Evolutionary conservation across 176 grass and related monocot genomes (phyloP), one percentile per base, ranked within the genome.

Genomic region (Oryza coarctata): DNA sequence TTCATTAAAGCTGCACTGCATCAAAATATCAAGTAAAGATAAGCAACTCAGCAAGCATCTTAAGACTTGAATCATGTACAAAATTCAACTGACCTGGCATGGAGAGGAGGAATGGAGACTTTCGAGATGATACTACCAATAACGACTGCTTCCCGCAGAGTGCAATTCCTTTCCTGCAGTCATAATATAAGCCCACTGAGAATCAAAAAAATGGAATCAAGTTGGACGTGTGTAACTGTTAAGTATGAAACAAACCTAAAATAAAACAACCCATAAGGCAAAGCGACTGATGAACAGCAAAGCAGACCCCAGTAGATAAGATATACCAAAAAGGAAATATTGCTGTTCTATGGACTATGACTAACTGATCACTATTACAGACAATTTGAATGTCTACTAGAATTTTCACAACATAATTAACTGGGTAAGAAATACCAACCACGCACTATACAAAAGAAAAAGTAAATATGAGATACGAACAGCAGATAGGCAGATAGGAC

Each of bases 51-150:
- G 62, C 6, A 66, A 74, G 45, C 44, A 78, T 79, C 35, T 38
- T 75, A 20, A 8, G 20, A 58, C 33, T 74, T 31, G 35, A 60
- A 77, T 77, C 18, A 40, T 65, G 12, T 52, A 80, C 10, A 14
- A 60, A 68, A 81, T 20, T 43, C 12, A 85, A 22, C 77, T 84
- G 83, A 91, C 96, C 96, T 98, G 15, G 96, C 87, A 78, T 98
- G 93, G 74, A 91, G 89, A 41, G 85, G 84, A 80, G 96, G 90
- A 93, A 98, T 98, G 61, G 96, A 89, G 7, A 91, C 85, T 86
- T 95, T 98, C 44, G 93, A 70, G 65, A 98, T 90, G 65, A 98
- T 93, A 82, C 96, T 98, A 62, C 96, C 93, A 78, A 98, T 88
- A 79, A 98, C 95, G 80, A 98, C 96, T 43, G 96, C 96, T 92